Evolutionary conservation across 2,329 filamentous ascomycete genomes (phyloP), one percentile per base, ranked within the genome.

Genomic region (Leptoxyphium fumago): DNA sequence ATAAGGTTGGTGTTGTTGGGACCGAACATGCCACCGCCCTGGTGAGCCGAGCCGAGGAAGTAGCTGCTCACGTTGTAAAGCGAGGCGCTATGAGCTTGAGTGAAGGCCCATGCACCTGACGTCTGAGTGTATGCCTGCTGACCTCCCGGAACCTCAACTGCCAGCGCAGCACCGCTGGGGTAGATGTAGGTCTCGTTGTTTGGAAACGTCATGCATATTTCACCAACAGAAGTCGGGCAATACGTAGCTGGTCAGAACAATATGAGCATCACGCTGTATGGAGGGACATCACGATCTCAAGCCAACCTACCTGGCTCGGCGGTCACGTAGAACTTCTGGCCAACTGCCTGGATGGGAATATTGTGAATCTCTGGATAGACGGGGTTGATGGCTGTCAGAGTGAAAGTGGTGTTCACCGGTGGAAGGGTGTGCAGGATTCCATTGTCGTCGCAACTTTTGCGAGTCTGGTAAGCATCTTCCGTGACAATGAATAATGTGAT

Each of bases 81-180:
- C 29, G 39, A 45, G 4, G 44, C 15, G 13, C 43, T 49, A 43
- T 54, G 50, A 9, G 53, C 49, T 26, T 50, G 44, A 8, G 53
- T 53, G 42, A 46, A 55, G 11, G 49, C 43, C 9, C 53, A 32
- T 5, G 47, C 42, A n/a, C 53, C 53, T 26, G 47, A 42, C 5
- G 38, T 46, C 40, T 50, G 45, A 36, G 50, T 48, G 43, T 49
- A 55, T 42, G 47, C 45, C 6, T 26, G 28, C 40, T 55, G 53
- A 38, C 52, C 52, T 40, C 52, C 53, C 9, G 53, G 53, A 5
- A 54, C 52, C 21, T 38, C 39, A 29, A 46, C 46, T 9, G 46
- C 44, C 41, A 54, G 40, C 0, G 26, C 32, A 36, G 13, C 15
- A 15, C 32, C 32, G 32, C 32, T 15, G 9, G 32, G 32, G 32